Evolutionary conservation across 2,329 filamentous ascomycete species (phyloP).

Genomic region (Aureobasidium sp.): DNA sequence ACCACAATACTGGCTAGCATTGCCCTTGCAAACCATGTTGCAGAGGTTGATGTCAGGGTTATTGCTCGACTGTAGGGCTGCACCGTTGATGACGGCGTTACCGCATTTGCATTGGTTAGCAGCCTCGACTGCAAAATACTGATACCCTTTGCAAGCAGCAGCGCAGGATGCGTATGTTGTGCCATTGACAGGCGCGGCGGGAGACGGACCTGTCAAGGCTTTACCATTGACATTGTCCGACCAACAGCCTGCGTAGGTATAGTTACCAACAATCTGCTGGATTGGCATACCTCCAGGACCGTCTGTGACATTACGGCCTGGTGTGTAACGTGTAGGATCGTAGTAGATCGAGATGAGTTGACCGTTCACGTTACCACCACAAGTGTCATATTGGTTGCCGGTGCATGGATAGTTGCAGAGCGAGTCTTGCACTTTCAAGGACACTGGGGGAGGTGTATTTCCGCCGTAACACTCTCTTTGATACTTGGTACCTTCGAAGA

Average conservation of each 20-base stretch:
- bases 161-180: slow-evolving; percentile 31
- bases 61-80: slow-evolving; percentile 19
- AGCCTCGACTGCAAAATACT: slow-evolving; percentile 36
- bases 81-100: slow-evolving; percentile 3
- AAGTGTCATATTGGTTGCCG: slow-evolving; percentile 45
- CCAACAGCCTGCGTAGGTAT: slow-evolving; percentile 33
- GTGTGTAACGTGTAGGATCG: slow-evolving; percentile 20
- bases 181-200: slow-evolving; percentile 22
- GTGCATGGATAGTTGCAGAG: slow-evolving; percentile 45
- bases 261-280: slow-evolving; percentile 24
- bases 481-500: slow-evolving; percentile 35
- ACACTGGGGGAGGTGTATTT: not conserved
- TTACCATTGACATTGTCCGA: slow-evolving; percentile 26
- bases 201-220: slow-evolving; percentile 24
- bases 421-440: not conserved
- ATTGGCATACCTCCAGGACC: not conserved
- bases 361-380: slow-evolving; percentile 40
- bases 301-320: not conserved
- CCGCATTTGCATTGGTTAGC: slow-evolving; percentile 28
- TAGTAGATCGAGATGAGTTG: slow-evolving; percentile 47
- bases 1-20: slow-evolving; percentile 28
- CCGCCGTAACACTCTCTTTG: slow-evolving; percentile 28
- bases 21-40: slow-evolving; percentile 26
- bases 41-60: slow-evolving; percentile 18
- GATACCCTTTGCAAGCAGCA: slow-evolving; percentile 26